A percentile compares a stretch with the other conserved stretches of the same genome.
Conservation (phyloP, 2,329 filamentous ascomycete species). For the Microsporum canis region DNA sequence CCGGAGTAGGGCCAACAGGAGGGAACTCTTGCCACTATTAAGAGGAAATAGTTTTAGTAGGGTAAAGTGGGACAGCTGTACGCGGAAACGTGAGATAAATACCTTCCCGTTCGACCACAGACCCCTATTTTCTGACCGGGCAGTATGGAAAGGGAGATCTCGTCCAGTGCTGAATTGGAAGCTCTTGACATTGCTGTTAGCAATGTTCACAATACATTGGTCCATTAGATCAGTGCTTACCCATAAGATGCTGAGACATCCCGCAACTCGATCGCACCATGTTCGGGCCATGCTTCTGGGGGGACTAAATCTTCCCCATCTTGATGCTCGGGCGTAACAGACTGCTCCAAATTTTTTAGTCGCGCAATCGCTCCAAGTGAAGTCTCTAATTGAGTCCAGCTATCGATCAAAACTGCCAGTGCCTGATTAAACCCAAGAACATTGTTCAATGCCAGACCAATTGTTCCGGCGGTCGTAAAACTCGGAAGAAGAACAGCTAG, state of each 20-base stretch:
- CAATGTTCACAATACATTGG: too few relatives aligned
- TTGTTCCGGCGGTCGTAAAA: slow-evolving; percentile 16
- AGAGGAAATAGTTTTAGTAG: not conserved
- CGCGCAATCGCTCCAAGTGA: slow-evolving; percentile 16
- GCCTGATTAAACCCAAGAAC: not conserved
- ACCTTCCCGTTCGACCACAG: slow-evolving; percentile 14
- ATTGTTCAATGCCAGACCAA: slow-evolving; percentile 13
- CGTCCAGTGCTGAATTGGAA: not conserved
- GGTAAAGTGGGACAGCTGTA: not conserved
- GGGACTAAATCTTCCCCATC: slow-evolving; percentile 14
- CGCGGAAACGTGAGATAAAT: not conserved
- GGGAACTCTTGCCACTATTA: slow-evolving; percentile 6
- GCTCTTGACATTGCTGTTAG: too few relatives aligned
- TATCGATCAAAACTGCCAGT: not conserved
- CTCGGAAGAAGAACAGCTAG: slow-evolving; percentile 22
- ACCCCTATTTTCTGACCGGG: slow-evolving; percentile 12
- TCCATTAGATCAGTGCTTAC: not conserved
- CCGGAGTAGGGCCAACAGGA: slow-evolving; percentile 5
- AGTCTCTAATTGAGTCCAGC: not conserved
- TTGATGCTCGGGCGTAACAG: slow-evolving; percentile 12
- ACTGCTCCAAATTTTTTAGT: slow-evolving; percentile 13
- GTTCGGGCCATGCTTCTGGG: slow-evolving; percentile 15
- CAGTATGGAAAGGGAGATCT: slow-evolving; percentile 7
- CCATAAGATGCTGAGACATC: slow-evolving; percentile 5
- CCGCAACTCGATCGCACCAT: slow-evolving; percentile 1